phyloP scores from a whole-genome alignment of 345 rosid genomes.

The Brassica napus region DNA sequence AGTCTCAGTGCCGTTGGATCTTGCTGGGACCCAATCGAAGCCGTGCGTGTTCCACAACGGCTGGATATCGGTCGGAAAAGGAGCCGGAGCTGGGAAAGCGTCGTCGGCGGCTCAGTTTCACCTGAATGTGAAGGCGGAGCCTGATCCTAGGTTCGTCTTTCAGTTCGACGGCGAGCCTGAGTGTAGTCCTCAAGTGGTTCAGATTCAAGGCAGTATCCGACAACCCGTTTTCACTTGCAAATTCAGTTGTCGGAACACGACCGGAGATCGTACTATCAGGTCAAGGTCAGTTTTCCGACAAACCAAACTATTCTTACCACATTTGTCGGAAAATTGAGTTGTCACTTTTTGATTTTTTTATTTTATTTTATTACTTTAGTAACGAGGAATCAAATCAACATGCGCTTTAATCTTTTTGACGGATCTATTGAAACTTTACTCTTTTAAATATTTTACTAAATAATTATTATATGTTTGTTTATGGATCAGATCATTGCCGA shows the following conservation, averaged over 20 bases:
- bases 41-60: conserved; percentile 67
- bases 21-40: conserved; percentile 56
- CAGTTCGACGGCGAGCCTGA: conserved; percentile 97
- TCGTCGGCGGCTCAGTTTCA: conserved; percentile 61
- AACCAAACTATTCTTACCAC: background rate
- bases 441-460: conserved; percentile 5
- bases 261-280: conserved; percentile 62
- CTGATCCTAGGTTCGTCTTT: conserved; percentile 92
- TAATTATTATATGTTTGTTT: conserved; percentile 1
- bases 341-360: background rate
- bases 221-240: conserved; percentile 97
- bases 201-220: conserved; percentile 74
- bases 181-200: conserved; percentile 93
- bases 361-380: background rate
- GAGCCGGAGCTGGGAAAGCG: conserved; percentile 41
- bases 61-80: conserved; percentile 74
- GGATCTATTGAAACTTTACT: conserved; percentile 23
- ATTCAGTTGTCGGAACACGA: conserved; percentile 69
- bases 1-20: conserved; percentile 75
- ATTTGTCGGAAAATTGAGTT: conserved; percentile 13
- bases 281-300: conserved; percentile 56
- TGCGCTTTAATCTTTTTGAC: background rate
- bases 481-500: conserved; percentile 58
- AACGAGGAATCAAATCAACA: conserved; percentile 26
- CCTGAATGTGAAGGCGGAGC: conserved; percentile 78